Percentiles rank a stretch among this genome's conserved stretches.
These are phyloP conservation scores for Scenedesmus sp. DNA, from an alignment of 163 green algal genomes.

Conservation along the genomic window DNA sequence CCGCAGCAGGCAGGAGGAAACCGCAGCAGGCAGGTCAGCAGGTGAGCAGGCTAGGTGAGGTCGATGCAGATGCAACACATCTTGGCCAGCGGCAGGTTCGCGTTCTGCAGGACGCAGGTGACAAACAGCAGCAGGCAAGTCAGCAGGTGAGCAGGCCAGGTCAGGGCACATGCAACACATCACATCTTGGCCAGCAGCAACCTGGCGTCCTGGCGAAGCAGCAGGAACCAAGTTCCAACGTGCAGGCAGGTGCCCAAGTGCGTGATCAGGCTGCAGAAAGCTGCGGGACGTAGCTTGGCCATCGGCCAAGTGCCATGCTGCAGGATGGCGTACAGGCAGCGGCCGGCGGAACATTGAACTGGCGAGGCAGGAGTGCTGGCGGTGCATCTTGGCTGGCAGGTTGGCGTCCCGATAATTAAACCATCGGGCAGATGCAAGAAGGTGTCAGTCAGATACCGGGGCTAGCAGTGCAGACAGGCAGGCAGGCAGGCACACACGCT, in stretches of 20 bases:
- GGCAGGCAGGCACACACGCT: too few relatives aligned
- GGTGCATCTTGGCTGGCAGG: constrained; percentile 75
- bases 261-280: too few relatives aligned
- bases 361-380: neutral
- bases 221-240: neutral
- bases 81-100: constrained; percentile 73
- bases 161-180: neutral
- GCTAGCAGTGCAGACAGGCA: too few relatives aligned
- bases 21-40: neutral
- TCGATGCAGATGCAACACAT: constrained; percentile 60
- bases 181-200: constrained; percentile 57
- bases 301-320: too few relatives aligned
- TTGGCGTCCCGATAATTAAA: constrained; percentile 86
- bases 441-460: too few relatives aligned
- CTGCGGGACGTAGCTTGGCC: too few relatives aligned
- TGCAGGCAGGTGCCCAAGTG: neutral
- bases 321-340: too few relatives aligned
- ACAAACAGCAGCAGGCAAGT: neutral
- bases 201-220: constrained; percentile 81
- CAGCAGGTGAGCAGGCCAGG: neutral
- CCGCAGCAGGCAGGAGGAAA: too few relatives aligned
- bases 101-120: constrained; percentile 89
- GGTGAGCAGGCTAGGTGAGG: neutral
- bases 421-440: too few relatives aligned
- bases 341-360: too few relatives aligned